Base-by-base conservation (phyloP, 1,284 basidiomycete species). In the Fomitopsis betulina region DNA sequence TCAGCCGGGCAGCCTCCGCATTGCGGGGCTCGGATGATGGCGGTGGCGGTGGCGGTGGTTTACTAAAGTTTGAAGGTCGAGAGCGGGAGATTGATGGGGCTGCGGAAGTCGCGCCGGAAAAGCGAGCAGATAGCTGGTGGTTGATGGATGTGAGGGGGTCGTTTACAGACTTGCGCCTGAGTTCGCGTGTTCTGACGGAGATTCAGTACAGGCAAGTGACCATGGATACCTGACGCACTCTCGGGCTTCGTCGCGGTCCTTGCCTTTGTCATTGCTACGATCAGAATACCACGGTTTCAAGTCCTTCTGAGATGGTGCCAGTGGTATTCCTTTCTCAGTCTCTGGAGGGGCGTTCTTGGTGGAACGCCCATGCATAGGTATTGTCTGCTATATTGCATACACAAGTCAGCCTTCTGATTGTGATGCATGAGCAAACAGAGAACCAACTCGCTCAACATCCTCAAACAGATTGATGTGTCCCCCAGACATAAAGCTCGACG, bases 381-480 rank as follows among this genome's bases (percentile, higher is more conserved):
- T 77, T n/a, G 75, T 69, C 63, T 73, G 75, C 80, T 80, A 62
- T 27, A 5, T 19, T 4, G 27, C 3, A 13, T 19, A 30, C 55
- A 21, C 25, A 12, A 19, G 39, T 50, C 32, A 42, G 42, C 50
- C 13, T 17, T 27, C 4, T 13, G 33, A 45, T 8, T 23, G 37
- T 25, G 21, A 35, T 8, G 25, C 19, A 17, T 5, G 38, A 10
- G 23, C 33, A 27, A 42, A 10, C 17, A 25, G 3, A 52, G 9
- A 37, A n/a, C 77, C 10, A 57, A 84, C 87, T 65, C 79, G 78
- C 65, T 91, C 90, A 10, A 91, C 62, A 65, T 91, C 88, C 62
- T 88, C 84, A 63, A 93, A 92, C 55, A 92, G 72, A 66, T 93
- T 92, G 72, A 92, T 89, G 65, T 92, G 90, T 0, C 83, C 84